phyloP scores from a whole-genome alignment of 306 rosid species.

The Alnus rubra region DNA sequence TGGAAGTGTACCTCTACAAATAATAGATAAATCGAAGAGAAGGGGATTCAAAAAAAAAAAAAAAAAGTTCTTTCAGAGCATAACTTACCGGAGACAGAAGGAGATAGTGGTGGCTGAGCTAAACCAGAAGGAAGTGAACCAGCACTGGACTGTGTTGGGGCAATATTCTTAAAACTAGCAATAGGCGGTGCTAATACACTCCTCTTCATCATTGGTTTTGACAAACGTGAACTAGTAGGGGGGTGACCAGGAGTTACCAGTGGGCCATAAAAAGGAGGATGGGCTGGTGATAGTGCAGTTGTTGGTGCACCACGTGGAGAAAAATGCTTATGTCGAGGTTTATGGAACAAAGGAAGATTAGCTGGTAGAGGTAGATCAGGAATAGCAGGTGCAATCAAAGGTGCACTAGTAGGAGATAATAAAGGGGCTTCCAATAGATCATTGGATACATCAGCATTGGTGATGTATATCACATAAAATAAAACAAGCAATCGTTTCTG shows the following conservation, averaged over 20 bases:
- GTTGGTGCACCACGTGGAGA: conserved; percentile 37
- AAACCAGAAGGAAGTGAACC: conserved; percentile 64
- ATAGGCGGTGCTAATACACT: conserved; percentile 52
- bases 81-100: conserved; percentile 62
- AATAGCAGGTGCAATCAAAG: conserved; percentile 34
- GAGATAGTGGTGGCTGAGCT: conserved; percentile 76
- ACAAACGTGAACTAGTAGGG: conserved; percentile 54
- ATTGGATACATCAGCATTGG: conserved; percentile 33
- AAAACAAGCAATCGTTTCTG: conserved; percentile 47
- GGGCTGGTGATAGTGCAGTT: conserved; percentile 40
- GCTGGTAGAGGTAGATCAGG: conserved; percentile 50
- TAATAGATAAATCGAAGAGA: not conserved
- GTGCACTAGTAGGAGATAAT: conserved; percentile 33
- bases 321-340: conserved; percentile 35
- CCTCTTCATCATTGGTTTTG: conserved; percentile 61
- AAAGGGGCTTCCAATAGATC: conserved; percentile 24
- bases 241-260: conserved; percentile 44
- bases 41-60: not conserved
- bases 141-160: conserved; percentile 55
- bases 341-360: conserved; percentile 30
- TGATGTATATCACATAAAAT: conserved; percentile 44
- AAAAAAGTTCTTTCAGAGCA: not conserved
- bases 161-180: conserved; percentile 48
- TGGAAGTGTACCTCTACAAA: not conserved
- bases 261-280: conserved; percentile 54